These are phyloP conservation scores for Stagonosporopsis vannaccii DNA, from an alignment of 2,329 filamentous ascomycete genomes.

Conservation along the genomic window DNA sequence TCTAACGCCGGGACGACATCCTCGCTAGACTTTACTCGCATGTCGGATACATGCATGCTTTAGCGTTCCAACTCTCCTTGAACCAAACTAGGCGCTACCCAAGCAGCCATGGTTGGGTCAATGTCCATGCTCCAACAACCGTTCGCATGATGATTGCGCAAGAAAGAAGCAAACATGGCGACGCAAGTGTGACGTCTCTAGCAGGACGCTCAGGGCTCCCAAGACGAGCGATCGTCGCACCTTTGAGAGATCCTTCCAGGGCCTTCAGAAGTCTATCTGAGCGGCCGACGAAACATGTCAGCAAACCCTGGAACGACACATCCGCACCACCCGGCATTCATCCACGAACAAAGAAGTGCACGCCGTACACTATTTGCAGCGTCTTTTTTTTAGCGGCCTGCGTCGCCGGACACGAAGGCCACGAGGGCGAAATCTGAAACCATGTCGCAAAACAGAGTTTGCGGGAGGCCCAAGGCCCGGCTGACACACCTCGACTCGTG, in stretches of 20 bases:
- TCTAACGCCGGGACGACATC: constrained; percentile 14
- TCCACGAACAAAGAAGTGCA: constrained; percentile 21
- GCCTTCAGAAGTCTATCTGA: constrained; percentile 3
- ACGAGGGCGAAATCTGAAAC: constrained; percentile 31
- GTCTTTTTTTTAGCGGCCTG: constrained; percentile 14
- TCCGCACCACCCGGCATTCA: constrained; percentile 20
- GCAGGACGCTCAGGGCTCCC: not conserved
- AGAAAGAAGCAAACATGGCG: constrained; percentile 10
- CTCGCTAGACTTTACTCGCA: constrained; percentile 29
- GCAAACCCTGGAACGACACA: constrained; percentile 17
- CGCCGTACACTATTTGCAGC: constrained; percentile 9
- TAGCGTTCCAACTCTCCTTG: constrained; percentile 14
- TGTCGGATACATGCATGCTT: constrained; percentile 27
- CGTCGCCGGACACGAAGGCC: constrained; percentile 8
- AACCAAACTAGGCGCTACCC: constrained; percentile 17
- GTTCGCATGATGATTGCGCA: constrained; percentile 37
- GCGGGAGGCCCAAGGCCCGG: constrained; percentile 24
- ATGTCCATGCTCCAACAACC: constrained; percentile 18
- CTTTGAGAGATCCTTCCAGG: not conserved
- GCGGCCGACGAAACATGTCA: constrained; percentile 6
- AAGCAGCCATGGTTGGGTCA: constrained; percentile 1
- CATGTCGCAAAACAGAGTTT: constrained; percentile 30
- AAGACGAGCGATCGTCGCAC: not conserved
- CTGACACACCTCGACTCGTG: constrained; percentile 6
- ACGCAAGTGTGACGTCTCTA: constrained; percentile 6